Evolutionary conservation across 441 rosid species (phyloP), one percentile per base, ranked within the genome.

Genomic region (Mallotus repandus): DNA sequence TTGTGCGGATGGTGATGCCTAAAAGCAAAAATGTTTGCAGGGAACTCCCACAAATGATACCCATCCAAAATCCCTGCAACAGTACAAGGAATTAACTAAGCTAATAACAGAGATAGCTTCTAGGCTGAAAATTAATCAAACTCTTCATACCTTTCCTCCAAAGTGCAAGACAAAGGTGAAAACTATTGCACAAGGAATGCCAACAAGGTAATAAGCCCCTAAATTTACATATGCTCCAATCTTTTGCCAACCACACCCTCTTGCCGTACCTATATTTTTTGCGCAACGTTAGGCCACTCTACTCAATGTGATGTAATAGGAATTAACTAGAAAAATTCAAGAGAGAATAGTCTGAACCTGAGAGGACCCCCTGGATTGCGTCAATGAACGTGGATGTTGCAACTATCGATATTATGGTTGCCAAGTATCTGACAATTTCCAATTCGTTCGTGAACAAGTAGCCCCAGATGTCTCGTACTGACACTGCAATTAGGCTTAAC

Each of bases 201-300:
- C 93, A 0, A 77, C 78, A 60, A 83, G 64, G 75, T 84, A 87
- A 74, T 86, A 87, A 11, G 96, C 78, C 22, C 88, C 89, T 9
- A 87, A 75, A 60, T 90, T 90, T 52, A 89, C 83, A 14, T 46
- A 63, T 0, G 90, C 87, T 56, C 88, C 86, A 18, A 77, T 71
- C 77, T 81, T 80, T 77, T 90, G 90, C 96, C 91, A 82, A 4
- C 90, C 96, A 75, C 89, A 87, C 19, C 91, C 91, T 83, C 93
- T 86, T 11, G 88, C 91, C 63, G 74, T 79, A 32, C 93, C 93
- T 90, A 15, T 9, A 66, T 35, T 68, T n/a, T 43, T 5, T 43
- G 9, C 9, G 1, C 6, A 43, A 43, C 1, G 29, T 25, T 2
- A 25, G 29, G 29, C 29, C 29, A 25, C 29, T 25, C 29, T 25